These are phyloP conservation scores for Neoarthrinium moseri DNA, from an alignment of 2,329 filamentous ascomycete genomes.

Conservation along the genomic window DNA sequence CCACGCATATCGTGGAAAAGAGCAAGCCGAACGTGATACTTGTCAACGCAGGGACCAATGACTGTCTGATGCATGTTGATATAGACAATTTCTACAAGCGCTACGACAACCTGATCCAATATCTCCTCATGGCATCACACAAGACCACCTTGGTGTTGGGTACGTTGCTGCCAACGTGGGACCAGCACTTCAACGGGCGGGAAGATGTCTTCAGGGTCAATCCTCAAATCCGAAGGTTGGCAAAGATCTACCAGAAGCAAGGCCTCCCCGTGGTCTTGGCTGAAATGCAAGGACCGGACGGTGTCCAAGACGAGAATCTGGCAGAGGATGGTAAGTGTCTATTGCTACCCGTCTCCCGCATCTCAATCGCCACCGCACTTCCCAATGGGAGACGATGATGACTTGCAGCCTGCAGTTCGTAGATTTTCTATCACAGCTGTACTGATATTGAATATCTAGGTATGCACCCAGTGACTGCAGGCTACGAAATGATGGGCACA, in stretches of 20 bases:
- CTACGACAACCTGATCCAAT: slow-evolving; percentile 27
- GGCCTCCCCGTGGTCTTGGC: slow-evolving; percentile 29
- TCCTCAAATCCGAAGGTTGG: slow-evolving; percentile 28
- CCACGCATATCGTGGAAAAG: slow-evolving; percentile 23
- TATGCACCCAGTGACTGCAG: slow-evolving; percentile 26
- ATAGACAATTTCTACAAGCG: slow-evolving; percentile 31
- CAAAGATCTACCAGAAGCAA: slow-evolving; percentile 26
- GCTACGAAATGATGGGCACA: slow-evolving; percentile 32
- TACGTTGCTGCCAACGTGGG: slow-evolving; percentile 29
- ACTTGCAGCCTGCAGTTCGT: too few species aligned
- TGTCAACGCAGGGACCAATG: slow-evolving; percentile 35
- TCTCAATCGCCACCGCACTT: background rate
- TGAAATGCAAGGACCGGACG: slow-evolving; percentile 30
- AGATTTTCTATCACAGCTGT: too few species aligned
- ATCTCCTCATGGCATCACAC: slow-evolving; percentile 28
- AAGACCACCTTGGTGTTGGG: slow-evolving; percentile 28
- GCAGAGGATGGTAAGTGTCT: slow-evolving; percentile 2
- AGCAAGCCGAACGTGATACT: slow-evolving; percentile 31
- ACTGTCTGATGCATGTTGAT: slow-evolving; percentile 31
- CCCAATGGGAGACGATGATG: background rate
- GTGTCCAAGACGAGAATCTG: slow-evolving; percentile 25
- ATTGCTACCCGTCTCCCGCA: too few species aligned
- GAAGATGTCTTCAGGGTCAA: slow-evolving; percentile 28
- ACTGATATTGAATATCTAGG: too few species aligned
- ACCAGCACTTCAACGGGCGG: slow-evolving; percentile 29